These are phyloP conservation scores for Saccharum officinarum DNA, from an alignment of 176 grass and related monocot species.

Conservation along the genomic window DNA sequence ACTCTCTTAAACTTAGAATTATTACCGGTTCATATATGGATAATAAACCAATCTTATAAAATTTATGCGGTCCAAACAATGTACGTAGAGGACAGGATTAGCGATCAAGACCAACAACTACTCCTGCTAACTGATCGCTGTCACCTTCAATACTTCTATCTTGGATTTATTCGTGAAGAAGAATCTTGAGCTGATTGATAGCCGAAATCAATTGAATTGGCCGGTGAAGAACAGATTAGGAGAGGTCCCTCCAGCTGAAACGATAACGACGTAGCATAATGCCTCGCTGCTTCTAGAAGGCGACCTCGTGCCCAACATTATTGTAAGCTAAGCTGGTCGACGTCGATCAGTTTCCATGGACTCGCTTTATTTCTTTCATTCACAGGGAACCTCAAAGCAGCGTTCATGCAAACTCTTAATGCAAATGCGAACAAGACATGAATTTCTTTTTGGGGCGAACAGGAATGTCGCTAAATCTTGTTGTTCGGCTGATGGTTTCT, in stretches of 20 bases:
- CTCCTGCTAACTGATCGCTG: constrained; percentile 12
- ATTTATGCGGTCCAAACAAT: neutral
- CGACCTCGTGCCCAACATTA: neutral
- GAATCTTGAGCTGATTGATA: neutral
- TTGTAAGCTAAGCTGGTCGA: too few relatives aligned
- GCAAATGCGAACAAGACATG: too few relatives aligned
- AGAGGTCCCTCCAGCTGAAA: neutral
- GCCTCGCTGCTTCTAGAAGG: neutral
- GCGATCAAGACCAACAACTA: constrained; percentile 30
- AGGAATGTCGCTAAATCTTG: too few relatives aligned
- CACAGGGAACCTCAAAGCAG: too few relatives aligned
- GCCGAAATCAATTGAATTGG: neutral
- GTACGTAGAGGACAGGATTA: neutral
- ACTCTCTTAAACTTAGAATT: neutral
- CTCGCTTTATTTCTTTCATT: too few relatives aligned
- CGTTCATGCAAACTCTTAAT: too few relatives aligned
- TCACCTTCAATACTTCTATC: neutral
- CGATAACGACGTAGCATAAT: neutral
- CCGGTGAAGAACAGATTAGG: constrained; percentile 8
- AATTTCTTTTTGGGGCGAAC: too few relatives aligned
- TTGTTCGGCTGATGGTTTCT: too few relatives aligned
- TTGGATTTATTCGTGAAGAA: constrained; percentile 1
- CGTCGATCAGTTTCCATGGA: too few relatives aligned
- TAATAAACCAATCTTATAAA: neutral
- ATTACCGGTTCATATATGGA: neutral